Percentiles rank a stretch among this genome's conserved stretches.
These are phyloP conservation scores for Syncephalastrum contaminatum DNA, from an alignment of 371 early-diverging fungal genomes.

Conservation along the genomic window DNA sequence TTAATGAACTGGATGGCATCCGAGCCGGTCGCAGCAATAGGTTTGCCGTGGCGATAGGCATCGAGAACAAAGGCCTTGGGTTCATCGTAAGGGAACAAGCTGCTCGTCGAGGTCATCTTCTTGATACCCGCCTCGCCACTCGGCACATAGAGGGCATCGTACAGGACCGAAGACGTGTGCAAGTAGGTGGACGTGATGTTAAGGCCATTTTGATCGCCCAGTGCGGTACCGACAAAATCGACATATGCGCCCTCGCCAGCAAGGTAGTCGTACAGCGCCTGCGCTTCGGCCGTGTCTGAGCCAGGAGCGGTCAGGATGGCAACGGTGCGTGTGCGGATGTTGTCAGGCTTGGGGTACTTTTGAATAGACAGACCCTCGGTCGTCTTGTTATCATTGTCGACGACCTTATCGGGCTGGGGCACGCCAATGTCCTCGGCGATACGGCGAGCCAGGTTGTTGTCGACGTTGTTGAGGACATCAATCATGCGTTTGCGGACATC, in stretches of 20 bases:
- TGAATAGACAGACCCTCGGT: constrained; percentile 32
- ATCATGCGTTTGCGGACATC: constrained; percentile 36
- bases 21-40: constrained; percentile 25
- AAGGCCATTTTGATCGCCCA: constrained; percentile 22
- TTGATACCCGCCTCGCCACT: constrained; percentile 23
- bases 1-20: constrained; percentile 25
- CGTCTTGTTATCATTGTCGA: constrained; percentile 25
- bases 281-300: constrained; percentile 22
- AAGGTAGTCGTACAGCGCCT: constrained; percentile 24
- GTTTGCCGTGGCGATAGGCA: constrained; percentile 36
- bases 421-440: constrained; percentile 37
- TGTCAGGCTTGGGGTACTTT: constrained; percentile 24
- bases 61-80: constrained; percentile 31
- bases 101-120: constrained; percentile 6
- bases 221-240: constrained; percentile 20
- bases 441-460: constrained; percentile 33
- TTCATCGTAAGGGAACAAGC: constrained; percentile 32
- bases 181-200: constrained; percentile 25
- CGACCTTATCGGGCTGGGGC: constrained; percentile 18
- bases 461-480: constrained; percentile 37
- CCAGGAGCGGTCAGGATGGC: constrained; percentile 38
- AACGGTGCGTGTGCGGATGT: constrained; percentile 29
- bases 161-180: constrained; percentile 31
- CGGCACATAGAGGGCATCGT: constrained; percentile 36
- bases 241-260: constrained; percentile 26